A percentile compares a stretch with the other conserved stretches of the same genome.
These are phyloP conservation scores for Nothomitra cinnamomea DNA, from an alignment of 2,329 filamentous ascomycete species.

Conservation along the genomic window DNA sequence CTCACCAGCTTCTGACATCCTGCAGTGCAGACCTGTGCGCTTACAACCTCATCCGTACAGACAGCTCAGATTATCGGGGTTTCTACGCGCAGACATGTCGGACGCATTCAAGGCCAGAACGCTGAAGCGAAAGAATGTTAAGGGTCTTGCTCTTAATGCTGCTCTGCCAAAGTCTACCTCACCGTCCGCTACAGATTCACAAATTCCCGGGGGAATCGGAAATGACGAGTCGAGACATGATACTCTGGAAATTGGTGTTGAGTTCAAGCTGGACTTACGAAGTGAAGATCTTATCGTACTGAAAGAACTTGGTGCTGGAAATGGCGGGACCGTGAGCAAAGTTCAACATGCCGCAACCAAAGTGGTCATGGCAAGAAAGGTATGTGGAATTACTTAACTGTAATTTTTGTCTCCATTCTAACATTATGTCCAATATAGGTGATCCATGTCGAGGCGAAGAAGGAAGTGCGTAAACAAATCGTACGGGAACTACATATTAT, in stretches of 20 bases:
- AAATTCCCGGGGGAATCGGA: constrained; percentile 39
- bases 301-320: constrained; percentile 88
- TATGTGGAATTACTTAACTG: constrained; percentile 23
- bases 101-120: constrained; percentile 51
- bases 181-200: constrained; percentile 54
- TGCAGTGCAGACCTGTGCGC: background rate
- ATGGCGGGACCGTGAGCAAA: constrained; percentile 96
- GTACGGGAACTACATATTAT: constrained; percentile 96
- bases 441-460: constrained; percentile 96
- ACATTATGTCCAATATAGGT: constrained; percentile 37
- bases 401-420: background rate
- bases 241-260: constrained; percentile 86
- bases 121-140: constrained; percentile 98
- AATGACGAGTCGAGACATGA: constrained; percentile 46
- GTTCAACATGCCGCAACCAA: constrained; percentile 89
- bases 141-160: constrained; percentile 76
- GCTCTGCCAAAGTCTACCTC: constrained; percentile 53
- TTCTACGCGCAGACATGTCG: constrained; percentile 26
- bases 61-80: no score
- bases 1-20: background rate
- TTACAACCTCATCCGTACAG: no score
- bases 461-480: constrained; percentile 91
- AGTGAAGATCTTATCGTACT: constrained; percentile 85
- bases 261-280: constrained; percentile 84
- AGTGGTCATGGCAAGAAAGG: constrained; percentile 96